Evolutionary conservation across 2,329 filamentous ascomycete genomes (phyloP), one percentile per base, ranked within the genome.

Genomic region (Colletotrichum filicis): DNA sequence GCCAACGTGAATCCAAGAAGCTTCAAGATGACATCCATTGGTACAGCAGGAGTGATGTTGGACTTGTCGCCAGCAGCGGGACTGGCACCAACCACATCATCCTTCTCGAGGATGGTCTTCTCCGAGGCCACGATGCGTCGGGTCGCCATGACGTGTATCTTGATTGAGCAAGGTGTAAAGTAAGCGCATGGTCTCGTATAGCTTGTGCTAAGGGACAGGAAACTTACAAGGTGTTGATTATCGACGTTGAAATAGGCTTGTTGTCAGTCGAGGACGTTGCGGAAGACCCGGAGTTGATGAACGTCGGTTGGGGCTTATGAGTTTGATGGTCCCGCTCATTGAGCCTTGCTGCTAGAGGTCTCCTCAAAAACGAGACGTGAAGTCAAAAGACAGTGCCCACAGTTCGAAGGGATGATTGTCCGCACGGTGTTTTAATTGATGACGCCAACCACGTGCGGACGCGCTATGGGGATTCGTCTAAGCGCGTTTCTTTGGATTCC

Each of bases 1-100:
- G 95, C 95, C 52, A 95, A 86, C 0, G 95, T 97, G 84, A 98
- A 98, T 75, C 90, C 92, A 19, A 98, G 88, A 24, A 99, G 91
- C 85, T 98, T 99, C 79, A 92, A 85, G 76, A 99, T 97, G 76
- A 98, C 95, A 79, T 93, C 88, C 94, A 88, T 87, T 66, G 95
- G 95, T 61, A 98, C 95, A 26, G 94, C 95, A 24, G 95, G 94
- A n/a, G 92, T 85, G 75, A 93, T 95, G 83, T 92, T 90, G 68
- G 93, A 95, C 78, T 91, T 91, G 76, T 88, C 85, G 71, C 83
- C 80, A 37, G 85, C 80, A 59, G 83, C 81, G 12, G 84, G 79
- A 74, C 80, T 83, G 55, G 80, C 79, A 66, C 81, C 79, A 67
- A 83, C 55, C 74, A 76, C 80, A 74, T 90, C 87, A 80, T 91